Base-by-base conservation (phyloP, 2,329 filamentous ascomycete species). In the Hypoxylon sp. region DNA sequence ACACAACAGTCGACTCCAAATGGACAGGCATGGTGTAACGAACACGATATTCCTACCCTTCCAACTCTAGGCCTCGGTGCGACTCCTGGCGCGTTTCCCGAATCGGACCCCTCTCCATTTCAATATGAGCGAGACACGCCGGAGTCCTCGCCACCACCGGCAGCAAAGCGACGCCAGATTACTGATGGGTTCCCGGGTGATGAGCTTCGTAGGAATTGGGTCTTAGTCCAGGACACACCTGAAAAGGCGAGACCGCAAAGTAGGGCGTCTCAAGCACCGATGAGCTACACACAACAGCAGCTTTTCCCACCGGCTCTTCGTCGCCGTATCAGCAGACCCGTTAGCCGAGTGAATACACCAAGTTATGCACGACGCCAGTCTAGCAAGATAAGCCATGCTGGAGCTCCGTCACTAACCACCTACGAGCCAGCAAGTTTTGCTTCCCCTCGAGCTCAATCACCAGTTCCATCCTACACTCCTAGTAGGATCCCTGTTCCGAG, bases 181-280 rank as follows among this genome's bases (percentile, higher is more conserved):
- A 79, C 82, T 58, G 76, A 81, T 1, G 80, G 82, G 17, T 81
- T 83, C 34, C 59, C 72, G 3, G 77, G 80, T 25, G 85, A 88
- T 68, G 87, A 90, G 46, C 81, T 92, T 5, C 83, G 86, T 30
- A 86, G 84, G 60, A 92, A 89, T 79, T 94, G 91, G 91, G 90
- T 94, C 28, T 83, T 94, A 69, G 88, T 94, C 25, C 81, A 82
- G 60, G 84, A 84, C 48, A 77, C 76, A 17, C 69, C 68, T 30
- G 65, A 71, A 53, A 60, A 68, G 36, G 63, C 55, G 21, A 68
- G 67, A 28, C 72, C 66, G 51, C 65, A 70, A 11, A 74, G 69
- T 38, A 59, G 66, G 11, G 71, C 73, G 32, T 73, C 74, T 6
- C 69, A 64, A 58, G 68, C 72, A 5, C 63, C 72, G 17, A 80